Base-by-base conservation (phyloP, 2,329 filamentous ascomycete species). In the Didymella glomerata region DNA sequence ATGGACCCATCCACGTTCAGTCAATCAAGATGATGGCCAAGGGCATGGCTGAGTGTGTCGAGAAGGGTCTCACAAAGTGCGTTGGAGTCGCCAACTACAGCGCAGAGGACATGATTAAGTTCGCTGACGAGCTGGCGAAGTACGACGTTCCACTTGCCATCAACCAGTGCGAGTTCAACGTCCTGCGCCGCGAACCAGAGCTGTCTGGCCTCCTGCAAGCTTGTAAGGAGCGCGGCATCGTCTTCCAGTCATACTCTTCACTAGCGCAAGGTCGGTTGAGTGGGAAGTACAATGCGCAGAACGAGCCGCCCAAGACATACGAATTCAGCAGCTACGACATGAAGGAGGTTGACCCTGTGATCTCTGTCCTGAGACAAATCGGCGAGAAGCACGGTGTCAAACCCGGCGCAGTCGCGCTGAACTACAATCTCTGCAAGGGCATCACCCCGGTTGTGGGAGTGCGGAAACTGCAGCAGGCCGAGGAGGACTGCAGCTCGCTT, bases 31-130 rank as follows among this genome's bases (percentile, higher is more conserved):
- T 66, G 8, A 74, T 80, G 8, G 80, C 79, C 4, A 74, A 79
- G 51, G 77, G 76, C 1, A 59, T 82, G 42, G 79, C 79, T 0
- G 73, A 79, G 22, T 81, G 80, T 60, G 79, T 82, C 14, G 71
- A 81, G 30, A 59, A 70, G 11, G 79, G 79, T 0, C 68, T 81
- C 44, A 69, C 79, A 2, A 76, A 76, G 28, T 73, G 76, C 1
- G 76, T 82, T 1, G 80, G 78, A 6, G 80, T 82, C 3, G 77
- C 78, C 49, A 82, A 82, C 64, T 82, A 81, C 65, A 70, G 70
- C 24, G 18, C 14, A 25, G 34, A 57, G 25, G 59, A 60, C 34
- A 64, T 62, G 59, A 47, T 57, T 25, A 54, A 59, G 48, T 57
- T 60, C 38, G 51, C 51, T 9, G 58, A 61, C 3, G 58, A 61